A percentile compares a stretch with the other conserved stretches of the same genome.
phyloP scores from a whole-genome alignment of 2,329 filamentous ascomycete genomes.

The Fusarium chlamydosporum region DNA sequence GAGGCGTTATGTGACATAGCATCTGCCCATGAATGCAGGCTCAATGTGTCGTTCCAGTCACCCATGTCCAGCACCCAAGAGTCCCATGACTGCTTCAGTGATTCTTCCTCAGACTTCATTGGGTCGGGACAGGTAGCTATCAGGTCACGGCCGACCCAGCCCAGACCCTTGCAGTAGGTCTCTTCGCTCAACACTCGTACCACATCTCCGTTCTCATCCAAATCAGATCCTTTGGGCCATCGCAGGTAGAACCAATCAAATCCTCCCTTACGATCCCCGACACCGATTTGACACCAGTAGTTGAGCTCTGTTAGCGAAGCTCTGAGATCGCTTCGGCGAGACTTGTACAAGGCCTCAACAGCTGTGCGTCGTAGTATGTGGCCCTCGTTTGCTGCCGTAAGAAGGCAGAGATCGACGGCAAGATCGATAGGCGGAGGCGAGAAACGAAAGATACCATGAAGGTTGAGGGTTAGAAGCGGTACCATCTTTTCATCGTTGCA shows the following conservation, averaged over 20 bases:
- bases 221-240: slow-evolving; percentile 79
- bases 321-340: slow-evolving; percentile 79
- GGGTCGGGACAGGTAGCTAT: slow-evolving; percentile 55
- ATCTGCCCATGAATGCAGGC: slow-evolving; percentile 58
- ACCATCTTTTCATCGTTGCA: slow-evolving; percentile 93
- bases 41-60: slow-evolving; percentile 65
- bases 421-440: slow-evolving; percentile 74
- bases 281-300: slow-evolving; percentile 96
- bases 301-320: slow-evolving; percentile 87
- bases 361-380: slow-evolving; percentile 80
- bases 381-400: slow-evolving; percentile 89
- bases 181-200: slow-evolving; percentile 84
- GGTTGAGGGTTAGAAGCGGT: slow-evolving; percentile 78
- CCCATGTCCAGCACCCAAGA: slow-evolving; percentile 76
- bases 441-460: slow-evolving; percentile 89
- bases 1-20: slow-evolving; percentile 35
- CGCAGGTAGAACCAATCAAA: slow-evolving; percentile 89
- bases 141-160: slow-evolving; percentile 76
- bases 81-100: slow-evolving; percentile 74
- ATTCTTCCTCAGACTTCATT: slow-evolving; percentile 70
- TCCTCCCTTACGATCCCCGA: slow-evolving; percentile 89
- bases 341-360: slow-evolving; percentile 77
- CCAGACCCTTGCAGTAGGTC: slow-evolving; percentile 85
- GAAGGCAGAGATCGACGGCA: slow-evolving; percentile 83
- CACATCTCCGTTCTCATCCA: slow-evolving; percentile 75